Base-by-base conservation (phyloP, 306 rosid species). In the Clitoria ternatea region DNA sequence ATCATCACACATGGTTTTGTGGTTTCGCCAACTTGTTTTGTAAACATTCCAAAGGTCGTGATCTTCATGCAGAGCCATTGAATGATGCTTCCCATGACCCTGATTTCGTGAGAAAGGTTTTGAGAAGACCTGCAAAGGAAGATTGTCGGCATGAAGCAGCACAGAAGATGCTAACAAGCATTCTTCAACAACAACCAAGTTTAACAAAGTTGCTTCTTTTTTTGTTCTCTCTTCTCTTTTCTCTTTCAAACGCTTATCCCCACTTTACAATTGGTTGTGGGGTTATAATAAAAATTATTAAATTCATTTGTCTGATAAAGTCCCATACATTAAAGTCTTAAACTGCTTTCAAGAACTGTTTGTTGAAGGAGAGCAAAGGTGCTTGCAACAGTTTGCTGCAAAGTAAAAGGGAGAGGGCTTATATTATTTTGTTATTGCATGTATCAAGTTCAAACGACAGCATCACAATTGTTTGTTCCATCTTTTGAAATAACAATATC, bases 131-230 rank as follows among this genome's bases (percentile, higher is more conserved):
- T 70, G 48, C 67, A 52, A 69, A 70, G 37, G 60, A 80, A 68
- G 24, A 49, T 22, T 81, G 94, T 83, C 83, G 84, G 85, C 65
- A 32, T 61, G 80, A 84, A 83, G 69, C 81, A 72, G 12, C 83
- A 77, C 79, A 70, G 73, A 76, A 80, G 84, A 52, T 78, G 85
- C 81, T 63, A 13, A 65, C 49, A 55, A 36, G 57, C 39, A 79
- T 72, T 72, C 74, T 72, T 71, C 68, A 66, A 60, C 73, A 68
- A 75, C 22, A 23, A n/a, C n/a, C n/a, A 79, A 73, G 49, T 70
- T 79, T 61, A 53, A 45, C 72, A 53, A 17, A 74, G 47, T 43
- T 53, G 37, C 24, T 63, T 42, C 67, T 33, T 39, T 47, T 32
- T 35, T 72, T 0, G 15, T 35, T 39, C 8, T 18, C 27, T 15